phyloP scores from a whole-genome alignment of 306 rosid genomes.

The Fragaria vesca region DNA sequence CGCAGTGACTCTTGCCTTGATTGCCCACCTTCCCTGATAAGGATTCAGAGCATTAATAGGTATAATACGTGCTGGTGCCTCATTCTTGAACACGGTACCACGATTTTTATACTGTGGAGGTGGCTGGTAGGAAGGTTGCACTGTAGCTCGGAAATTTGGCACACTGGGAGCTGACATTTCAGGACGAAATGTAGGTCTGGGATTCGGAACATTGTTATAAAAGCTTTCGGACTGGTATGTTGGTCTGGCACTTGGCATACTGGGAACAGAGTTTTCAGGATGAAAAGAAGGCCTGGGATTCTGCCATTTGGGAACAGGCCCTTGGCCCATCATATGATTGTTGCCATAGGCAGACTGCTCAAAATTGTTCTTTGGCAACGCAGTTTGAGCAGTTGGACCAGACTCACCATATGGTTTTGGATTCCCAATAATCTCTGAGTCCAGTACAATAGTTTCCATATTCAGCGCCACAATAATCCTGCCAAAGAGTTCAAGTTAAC shows the following conservation, averaged over 20 bases:
- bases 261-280: conserved; percentile 30
- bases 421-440: conserved; percentile 75
- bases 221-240: conserved; percentile 2
- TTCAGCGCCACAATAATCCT: conserved; percentile 80
- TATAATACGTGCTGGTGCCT: conserved; percentile 86
- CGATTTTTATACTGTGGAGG: conserved; percentile 73
- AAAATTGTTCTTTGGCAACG: conserved; percentile 25
- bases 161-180: not conserved
- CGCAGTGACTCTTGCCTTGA: conserved; percentile 95
- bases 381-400: conserved; percentile 42
- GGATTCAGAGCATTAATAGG: conserved; percentile 91
- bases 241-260: not conserved
- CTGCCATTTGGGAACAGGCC: conserved; percentile 37
- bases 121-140: conserved; percentile 86
- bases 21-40: conserved; percentile 97
- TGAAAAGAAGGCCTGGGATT: conserved; percentile 70
- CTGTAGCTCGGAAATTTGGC: conserved; percentile 62
- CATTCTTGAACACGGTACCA: conserved; percentile 82
- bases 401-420: conserved; percentile 48
- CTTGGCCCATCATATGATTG: conserved; percentile 32
- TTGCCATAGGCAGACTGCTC: conserved; percentile 37
- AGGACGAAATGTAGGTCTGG: conserved; percentile 74
- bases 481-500: conserved; percentile 17
- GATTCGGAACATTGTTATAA: conserved; percentile 28
- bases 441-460: conserved; percentile 79